Evolutionary conservation across 2,329 filamentous ascomycete genomes (phyloP).

Genomic region (Lecanicillium sp.): DNA sequence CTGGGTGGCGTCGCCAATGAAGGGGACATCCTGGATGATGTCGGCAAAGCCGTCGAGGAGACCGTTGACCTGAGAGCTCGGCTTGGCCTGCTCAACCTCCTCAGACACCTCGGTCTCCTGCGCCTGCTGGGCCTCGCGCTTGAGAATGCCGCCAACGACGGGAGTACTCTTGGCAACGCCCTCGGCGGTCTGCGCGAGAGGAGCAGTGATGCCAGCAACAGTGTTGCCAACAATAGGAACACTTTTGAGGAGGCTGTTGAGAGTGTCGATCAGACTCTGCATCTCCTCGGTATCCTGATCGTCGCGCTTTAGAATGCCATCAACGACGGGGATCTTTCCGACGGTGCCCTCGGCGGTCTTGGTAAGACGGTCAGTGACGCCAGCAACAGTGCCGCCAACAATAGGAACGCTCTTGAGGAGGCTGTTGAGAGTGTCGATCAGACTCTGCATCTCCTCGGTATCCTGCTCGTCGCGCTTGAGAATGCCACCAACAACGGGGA

Average conservation of each 20-base stretch:
- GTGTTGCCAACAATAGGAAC: not conserved
- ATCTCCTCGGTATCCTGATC: not conserved
- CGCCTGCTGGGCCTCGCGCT: too few relatives aligned
- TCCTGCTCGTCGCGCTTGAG: not conserved
- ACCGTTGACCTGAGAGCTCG: too few relatives aligned
- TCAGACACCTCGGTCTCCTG: too few relatives aligned
- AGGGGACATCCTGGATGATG: too few relatives aligned
- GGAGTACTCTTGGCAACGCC: not conserved
- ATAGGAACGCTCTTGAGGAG: not conserved
- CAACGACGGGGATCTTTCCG: not conserved
- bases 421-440: too few relatives aligned
- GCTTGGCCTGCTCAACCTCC: too few relatives aligned
- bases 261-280: not conserved
- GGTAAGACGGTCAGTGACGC: not conserved
- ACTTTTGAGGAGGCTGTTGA: not conserved
- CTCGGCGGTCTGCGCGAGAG: not conserved
- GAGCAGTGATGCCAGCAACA: not conserved
- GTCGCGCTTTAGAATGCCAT: not conserved
- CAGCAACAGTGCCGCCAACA: not conserved
- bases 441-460: too few relatives aligned
- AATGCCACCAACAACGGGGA: not conserved
- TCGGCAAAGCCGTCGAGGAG: too few relatives aligned
- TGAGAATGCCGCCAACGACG: not conserved
- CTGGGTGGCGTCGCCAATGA: too few relatives aligned
- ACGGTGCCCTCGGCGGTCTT: not conserved